A percentile compares a stretch with the other conserved stretches of the same genome.
phyloP scores from a whole-genome alignment of 805 yeast genomes.

The Zygoascus biomembranicola region DNA sequence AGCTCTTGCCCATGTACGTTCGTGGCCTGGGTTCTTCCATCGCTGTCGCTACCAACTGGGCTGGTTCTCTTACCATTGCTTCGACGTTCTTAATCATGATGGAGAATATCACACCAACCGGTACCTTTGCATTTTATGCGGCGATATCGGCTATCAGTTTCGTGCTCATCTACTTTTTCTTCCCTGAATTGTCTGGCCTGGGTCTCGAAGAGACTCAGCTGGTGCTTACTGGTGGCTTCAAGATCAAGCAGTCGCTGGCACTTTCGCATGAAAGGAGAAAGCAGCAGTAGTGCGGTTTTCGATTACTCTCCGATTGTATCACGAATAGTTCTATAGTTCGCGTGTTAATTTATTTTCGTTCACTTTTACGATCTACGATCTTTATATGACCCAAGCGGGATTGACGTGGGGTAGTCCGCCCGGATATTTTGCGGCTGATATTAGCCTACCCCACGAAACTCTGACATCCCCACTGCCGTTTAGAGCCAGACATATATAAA shows the following conservation, averaged over 20 bases:
- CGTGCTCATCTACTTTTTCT: slow-evolving; percentile 7
- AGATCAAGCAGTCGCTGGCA: slow-evolving; percentile 9
- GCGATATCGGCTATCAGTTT: slow-evolving; percentile 12
- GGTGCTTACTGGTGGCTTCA: slow-evolving; percentile 11
- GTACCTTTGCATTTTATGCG: slow-evolving; percentile 50
- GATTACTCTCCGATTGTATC: not conserved
- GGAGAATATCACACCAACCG: slow-evolving; percentile 86
- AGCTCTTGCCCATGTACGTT: slow-evolving; percentile 84
- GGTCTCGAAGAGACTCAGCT: slow-evolving; percentile 13
- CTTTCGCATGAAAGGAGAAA: slow-evolving; percentile 9
- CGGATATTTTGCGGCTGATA: too few species aligned
- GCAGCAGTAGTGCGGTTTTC: not conserved
- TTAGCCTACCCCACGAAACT: too few species aligned
- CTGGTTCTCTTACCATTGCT: slow-evolving; percentile 84
- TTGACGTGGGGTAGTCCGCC: too few species aligned
- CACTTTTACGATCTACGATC: not conserved
- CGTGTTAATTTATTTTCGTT: not conserved
- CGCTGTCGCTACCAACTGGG: slow-evolving; percentile 94
- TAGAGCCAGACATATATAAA: too few species aligned
- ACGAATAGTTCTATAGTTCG: too few species aligned
- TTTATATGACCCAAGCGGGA: not conserved
- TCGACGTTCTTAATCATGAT: slow-evolving; percentile 91
- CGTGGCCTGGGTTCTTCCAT: slow-evolving; percentile 86
- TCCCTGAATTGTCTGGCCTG: slow-evolving; percentile 11
- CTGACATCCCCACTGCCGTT: too few species aligned